Evolutionary conservation across 2,329 filamentous ascomycete species (phyloP).

Genomic region (Didymella sp.): DNA sequence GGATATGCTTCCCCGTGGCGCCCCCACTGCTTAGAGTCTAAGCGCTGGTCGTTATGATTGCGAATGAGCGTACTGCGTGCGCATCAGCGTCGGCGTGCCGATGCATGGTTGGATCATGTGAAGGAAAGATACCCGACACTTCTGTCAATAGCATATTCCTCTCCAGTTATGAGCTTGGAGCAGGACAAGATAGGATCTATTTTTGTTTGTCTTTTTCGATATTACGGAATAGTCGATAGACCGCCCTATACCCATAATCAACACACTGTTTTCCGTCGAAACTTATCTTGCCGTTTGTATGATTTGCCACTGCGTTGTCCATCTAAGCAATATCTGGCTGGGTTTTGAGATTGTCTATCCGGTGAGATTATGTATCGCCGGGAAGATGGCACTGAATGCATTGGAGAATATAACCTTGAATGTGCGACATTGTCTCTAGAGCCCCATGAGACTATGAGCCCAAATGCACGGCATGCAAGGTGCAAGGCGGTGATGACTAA

Average conservation of each 20-base stretch:
- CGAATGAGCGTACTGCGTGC: constrained; percentile 23
- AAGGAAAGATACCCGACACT: constrained; percentile 38
- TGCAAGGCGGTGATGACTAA: constrained; percentile 6
- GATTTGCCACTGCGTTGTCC: not conserved
- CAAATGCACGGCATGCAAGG: constrained; percentile 1
- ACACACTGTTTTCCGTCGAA: constrained; percentile 14
- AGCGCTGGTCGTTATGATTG: constrained; percentile 28
- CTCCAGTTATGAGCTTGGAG: constrained; percentile 18
- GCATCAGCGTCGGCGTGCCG: constrained; percentile 24
- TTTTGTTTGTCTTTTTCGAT: constrained; percentile 13
- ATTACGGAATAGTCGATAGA: constrained; percentile 22
- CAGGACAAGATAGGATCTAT: constrained; percentile 2
- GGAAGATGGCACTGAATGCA: not conserved
- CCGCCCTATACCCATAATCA: constrained; percentile 25
- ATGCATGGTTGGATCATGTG: constrained; percentile 18
- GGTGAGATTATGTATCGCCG: not conserved
- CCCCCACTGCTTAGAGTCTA: constrained; percentile 8
- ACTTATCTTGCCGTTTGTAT: not conserved
- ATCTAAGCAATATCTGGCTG: not conserved
- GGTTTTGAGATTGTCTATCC: not conserved
- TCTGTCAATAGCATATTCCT: constrained; percentile 27
- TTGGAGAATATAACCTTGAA: not conserved
- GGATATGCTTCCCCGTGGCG: constrained; percentile 30
- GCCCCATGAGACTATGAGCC: not conserved
- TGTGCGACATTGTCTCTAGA: no score